Conservation (phyloP, 352 stramenopile genomes). For the Phytophthora fragariae region DNA sequence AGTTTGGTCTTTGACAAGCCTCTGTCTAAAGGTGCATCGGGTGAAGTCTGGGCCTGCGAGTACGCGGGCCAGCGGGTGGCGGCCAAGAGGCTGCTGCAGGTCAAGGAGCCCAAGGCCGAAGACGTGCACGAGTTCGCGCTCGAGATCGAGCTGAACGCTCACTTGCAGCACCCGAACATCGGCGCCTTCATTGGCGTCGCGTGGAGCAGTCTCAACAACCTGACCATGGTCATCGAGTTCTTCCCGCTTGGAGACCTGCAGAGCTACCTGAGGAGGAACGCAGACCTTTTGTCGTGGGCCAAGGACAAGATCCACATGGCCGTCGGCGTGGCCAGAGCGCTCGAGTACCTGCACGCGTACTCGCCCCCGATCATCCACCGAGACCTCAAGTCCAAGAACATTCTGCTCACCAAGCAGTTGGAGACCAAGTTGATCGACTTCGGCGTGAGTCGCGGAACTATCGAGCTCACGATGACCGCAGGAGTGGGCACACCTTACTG, state of each 20-base stretch:
- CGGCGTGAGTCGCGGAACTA: conserved; percentile 43
- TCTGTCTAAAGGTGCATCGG: conserved; percentile 44
- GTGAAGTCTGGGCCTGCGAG: conserved; percentile 51
- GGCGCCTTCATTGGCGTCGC: background rate
- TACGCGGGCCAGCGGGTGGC: conserved; percentile 41
- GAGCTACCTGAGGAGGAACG: conserved; percentile 38
- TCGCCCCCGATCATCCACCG: conserved; percentile 53
- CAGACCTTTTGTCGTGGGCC: conserved; percentile 35
- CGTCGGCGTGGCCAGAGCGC: conserved; percentile 38
- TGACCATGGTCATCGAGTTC: conserved; percentile 56
- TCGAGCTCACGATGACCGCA: conserved; percentile 45
- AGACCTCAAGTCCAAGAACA: conserved; percentile 55
- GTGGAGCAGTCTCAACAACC: conserved; percentile 39
- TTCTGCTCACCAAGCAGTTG: conserved; percentile 45
- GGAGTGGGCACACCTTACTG: conserved; percentile 63
- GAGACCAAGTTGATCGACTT: conserved; percentile 60
- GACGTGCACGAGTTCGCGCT: conserved; percentile 42
- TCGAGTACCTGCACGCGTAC: conserved; percentile 51
- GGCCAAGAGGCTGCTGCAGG: conserved; percentile 46
- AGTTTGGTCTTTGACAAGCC: conserved; percentile 13
- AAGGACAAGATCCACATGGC: conserved; percentile 50
- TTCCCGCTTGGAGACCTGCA: conserved; percentile 50
- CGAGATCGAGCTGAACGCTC: conserved; percentile 1
- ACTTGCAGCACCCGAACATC: background rate
- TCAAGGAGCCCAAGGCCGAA: conserved; percentile 25